These are phyloP conservation scores for Micractinium conductrix DNA, from an alignment of 139 green algal genomes.

Conservation along the genomic window DNA sequence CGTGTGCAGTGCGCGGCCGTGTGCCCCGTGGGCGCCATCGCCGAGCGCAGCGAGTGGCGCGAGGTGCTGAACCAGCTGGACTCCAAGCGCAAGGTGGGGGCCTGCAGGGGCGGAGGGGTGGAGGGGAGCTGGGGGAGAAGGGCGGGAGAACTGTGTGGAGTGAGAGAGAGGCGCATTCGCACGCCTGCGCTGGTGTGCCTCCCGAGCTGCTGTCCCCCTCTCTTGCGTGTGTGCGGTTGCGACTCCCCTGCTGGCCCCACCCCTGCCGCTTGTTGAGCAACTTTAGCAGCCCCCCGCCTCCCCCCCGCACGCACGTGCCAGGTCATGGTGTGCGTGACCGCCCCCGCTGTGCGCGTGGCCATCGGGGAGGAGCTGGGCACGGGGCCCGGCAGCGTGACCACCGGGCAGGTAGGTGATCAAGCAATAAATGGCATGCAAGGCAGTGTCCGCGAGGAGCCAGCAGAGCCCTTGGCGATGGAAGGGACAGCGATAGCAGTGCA, in stretches of 20 bases:
- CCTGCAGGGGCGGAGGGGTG: background rate
- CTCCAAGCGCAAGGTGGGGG: conserved; percentile 45
- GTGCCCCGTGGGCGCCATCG: conserved; percentile 58
- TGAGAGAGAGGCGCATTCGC: no score
- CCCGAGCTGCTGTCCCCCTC: no score
- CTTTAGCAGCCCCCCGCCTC: background rate
- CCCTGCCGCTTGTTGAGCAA: background rate
- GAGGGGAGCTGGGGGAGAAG: no score
- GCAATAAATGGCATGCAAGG: no score
- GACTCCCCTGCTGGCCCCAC: background rate
- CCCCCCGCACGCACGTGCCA: background rate
- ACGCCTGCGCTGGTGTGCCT: background rate
- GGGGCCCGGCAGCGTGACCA: conserved; percentile 46
- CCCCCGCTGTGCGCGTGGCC: conserved; percentile 69
- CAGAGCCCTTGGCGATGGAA: no score
- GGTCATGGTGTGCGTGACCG: conserved; percentile 60
- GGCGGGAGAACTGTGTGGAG: no score
- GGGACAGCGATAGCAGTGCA: no score
- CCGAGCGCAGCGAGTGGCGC: conserved; percentile 53
- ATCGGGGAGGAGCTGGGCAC: conserved; percentile 66
- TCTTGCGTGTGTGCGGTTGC: background rate
- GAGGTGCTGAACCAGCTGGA: conserved; percentile 52
- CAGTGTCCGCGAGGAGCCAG: no score
- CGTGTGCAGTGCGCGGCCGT: conserved; percentile 43
- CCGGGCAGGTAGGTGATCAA: no score